phyloP scores from a whole-genome alignment of 306 rosid species.

The Ceratonia siliqua region DNA sequence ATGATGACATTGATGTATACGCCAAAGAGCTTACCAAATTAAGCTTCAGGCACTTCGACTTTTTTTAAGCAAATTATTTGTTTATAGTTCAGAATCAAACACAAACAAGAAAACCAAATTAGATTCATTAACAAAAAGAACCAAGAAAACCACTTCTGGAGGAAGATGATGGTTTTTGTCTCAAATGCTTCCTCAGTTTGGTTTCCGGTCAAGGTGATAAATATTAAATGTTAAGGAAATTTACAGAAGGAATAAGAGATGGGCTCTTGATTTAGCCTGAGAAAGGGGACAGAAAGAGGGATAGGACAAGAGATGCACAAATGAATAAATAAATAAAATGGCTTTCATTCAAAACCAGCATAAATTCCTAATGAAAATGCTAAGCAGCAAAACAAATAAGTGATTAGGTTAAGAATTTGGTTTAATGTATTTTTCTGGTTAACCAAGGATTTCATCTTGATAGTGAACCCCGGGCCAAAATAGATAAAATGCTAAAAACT shows the following conservation, averaged over 20 bases:
- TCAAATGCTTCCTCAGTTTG: not conserved
- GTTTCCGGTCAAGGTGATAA: not conserved
- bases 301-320: not conserved
- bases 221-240: not conserved
- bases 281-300: not conserved
- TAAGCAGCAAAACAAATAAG: not conserved
- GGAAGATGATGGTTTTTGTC: not conserved
- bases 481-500: not conserved
- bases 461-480: not conserved
- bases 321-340: too few relatives aligned
- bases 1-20: not conserved
- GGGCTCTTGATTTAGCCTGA: not conserved
- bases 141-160: not conserved
- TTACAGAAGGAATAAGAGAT: not conserved
- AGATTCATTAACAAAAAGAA: not conserved
- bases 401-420: not conserved
- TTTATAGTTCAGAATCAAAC: not conserved
- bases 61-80: not conserved
- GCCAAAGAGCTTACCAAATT: not conserved
- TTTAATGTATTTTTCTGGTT: not conserved
- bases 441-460: not conserved
- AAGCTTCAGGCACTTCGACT: not conserved
- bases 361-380: too few relatives aligned
- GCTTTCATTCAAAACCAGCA: not conserved
- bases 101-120: not conserved